Evolutionary conservation across 139 green algal genomes (phyloP).

Genomic region (Micractinium sp.): DNA sequence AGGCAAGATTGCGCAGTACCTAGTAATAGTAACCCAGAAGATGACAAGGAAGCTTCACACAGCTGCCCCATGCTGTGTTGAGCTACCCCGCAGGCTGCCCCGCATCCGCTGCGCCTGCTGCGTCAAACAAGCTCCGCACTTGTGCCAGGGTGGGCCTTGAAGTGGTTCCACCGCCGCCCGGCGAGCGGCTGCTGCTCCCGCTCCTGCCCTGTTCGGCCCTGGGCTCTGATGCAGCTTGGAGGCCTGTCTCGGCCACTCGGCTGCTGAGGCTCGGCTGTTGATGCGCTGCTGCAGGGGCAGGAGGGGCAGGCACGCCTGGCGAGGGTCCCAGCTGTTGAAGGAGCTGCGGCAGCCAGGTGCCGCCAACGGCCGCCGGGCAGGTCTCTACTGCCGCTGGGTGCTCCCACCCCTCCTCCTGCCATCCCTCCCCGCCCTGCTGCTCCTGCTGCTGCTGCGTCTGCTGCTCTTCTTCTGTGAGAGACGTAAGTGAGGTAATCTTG

Average conservation of each 20-base stretch:
- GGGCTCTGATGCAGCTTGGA: background rate
- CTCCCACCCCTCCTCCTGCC: background rate
- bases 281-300: background rate
- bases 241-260: background rate
- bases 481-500: no score
- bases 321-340: background rate
- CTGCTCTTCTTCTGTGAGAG: background rate
- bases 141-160: background rate
- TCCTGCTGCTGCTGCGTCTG: background rate
- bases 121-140: conserved; percentile 5
- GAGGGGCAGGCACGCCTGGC: background rate
- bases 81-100: no score
- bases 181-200: background rate
- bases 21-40: no score
- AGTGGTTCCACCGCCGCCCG: no score
- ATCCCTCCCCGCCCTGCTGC: background rate
- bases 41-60: no score
- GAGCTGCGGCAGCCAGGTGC: background rate
- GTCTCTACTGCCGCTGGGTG: background rate
- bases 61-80: no score
- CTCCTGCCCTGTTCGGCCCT: background rate
- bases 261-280: background rate
- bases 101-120: background rate
- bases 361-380: background rate
- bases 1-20: no score